Base-by-base conservation (phyloP, 768 basidiomycete species). In the Podaxis sp. region DNA sequence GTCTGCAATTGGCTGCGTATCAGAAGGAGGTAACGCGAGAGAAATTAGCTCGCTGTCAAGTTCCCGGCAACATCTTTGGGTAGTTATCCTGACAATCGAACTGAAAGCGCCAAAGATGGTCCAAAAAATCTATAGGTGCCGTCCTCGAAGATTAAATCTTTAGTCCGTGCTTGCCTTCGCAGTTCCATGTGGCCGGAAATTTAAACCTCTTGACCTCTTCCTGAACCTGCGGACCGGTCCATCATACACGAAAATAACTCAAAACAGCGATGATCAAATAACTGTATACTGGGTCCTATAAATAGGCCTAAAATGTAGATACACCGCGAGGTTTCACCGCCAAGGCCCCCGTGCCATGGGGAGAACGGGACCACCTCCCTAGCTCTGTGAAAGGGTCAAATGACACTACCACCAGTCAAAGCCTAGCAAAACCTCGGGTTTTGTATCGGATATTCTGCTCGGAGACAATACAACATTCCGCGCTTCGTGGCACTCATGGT, bases 291-390 rank as follows among this genome's bases (percentile, higher is more conserved):
- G 13, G 9, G 19, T 40, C 54, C 49, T 51, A 40, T 59, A 17
- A 50, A 59, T 59, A 51, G n/a, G 12, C 5, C 37, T 15, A n/a
- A 8, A 38, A 51, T 17, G 17, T 17, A 2, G 57, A 15, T 11
- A 19, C 46, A 5, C 40, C n/a, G 58, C 58, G 58, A 59, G 33
- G 58, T 59, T 59, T 59, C 19, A 37, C 58, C 58, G 58, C 12
- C 12, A 51, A 59, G 37, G 22, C 22, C 49, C 37, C 49, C 27
- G 57, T 49, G 17, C 57, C 57, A 57, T 49, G 37, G 19, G 19
- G 19, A 24, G 19, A 50, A 19, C 19, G 15, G 37, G 4, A 22
- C 17, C 19, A 3, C n/a, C 43, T 19, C 17, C 3, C 3, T 0
- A 8, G 43, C n/a, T 46, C 43, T n/a, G 36, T 3, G 38, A 55